Evolutionary conservation across 2,329 filamentous ascomycete species (phyloP), one percentile per base, ranked within the genome.

Genomic region (Podosphaera aphanis): DNA sequence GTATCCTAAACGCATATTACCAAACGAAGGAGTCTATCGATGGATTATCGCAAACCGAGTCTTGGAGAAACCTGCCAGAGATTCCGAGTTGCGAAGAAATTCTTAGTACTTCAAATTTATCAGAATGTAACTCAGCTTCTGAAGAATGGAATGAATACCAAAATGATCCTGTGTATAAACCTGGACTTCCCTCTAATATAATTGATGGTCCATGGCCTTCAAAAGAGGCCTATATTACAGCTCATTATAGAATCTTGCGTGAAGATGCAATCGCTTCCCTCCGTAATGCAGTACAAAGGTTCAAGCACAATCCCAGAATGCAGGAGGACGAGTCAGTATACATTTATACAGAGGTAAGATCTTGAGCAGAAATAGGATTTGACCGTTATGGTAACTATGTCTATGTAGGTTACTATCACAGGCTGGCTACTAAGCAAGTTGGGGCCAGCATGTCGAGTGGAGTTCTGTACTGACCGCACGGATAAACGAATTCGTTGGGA

Each of bases 241-340:
- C 74, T 0, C 82, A 92, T 43, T 93, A 90, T 56, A 66, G 74
- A 2, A 69, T 93, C 1, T 66, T 84, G 6, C 70, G 85, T 2
- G 80, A 84, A 55, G 84, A 93, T 56, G 72, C 75, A 0, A 64
- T 82, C 2, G 71, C 79, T 11, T 70, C 77, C 1, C 65, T 93
- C 0, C 71, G 84, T 5, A 68, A 74, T 49, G 76, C 81, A 0
- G 69, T 93, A 1, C 61, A 64, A 0, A 61, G 66, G 11, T 69
- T 80, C 46, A 68, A 66, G 20, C 51, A 60, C 1, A 55, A 68
- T 5, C 74, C 77, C 0, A 49, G 56, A 0, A 73, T 74, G 60
- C 59, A 59, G 11, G 84, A 92, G 47, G 66, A 66, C 0, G 55
- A 66, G 0, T 60, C 66, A 3, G 68, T 73, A 0, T 73, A 70